These are phyloP conservation scores for Apodospora peruviana DNA, from an alignment of 495 filamentous ascomycete genomes.

Conservation along the genomic window DNA sequence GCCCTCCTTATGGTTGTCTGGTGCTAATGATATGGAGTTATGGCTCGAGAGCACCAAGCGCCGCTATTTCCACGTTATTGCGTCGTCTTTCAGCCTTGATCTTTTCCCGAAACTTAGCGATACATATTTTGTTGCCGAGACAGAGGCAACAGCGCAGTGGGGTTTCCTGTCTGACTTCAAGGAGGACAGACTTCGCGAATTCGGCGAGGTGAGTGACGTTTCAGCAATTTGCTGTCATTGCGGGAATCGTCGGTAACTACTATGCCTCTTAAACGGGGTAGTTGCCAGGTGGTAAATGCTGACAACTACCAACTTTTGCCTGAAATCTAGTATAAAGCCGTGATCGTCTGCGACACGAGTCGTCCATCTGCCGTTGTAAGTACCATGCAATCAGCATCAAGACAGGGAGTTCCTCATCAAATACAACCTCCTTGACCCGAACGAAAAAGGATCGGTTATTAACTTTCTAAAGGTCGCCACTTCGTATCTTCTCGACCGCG, in stretches of 20 bases:
- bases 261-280: no score
- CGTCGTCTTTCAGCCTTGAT: not conserved
- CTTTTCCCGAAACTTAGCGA: not conserved
- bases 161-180: not conserved
- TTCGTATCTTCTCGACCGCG: not conserved
- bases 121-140: not conserved
- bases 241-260: no score
- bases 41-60: not conserved
- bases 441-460: not conserved
- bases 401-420: no score
- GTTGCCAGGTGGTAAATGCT: no score
- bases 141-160: not conserved
- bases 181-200: no score
- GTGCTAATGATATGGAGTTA: not conserved
- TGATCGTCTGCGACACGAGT: not conserved
- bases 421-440: no score
- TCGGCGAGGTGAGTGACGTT: not conserved
- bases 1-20: not conserved
- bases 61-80: not conserved
- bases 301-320: no score
- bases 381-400: no score
- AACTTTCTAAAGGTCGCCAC: not conserved
- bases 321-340: not conserved
- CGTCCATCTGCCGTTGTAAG: no score
- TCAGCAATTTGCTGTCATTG: not conserved